Percentiles rank a stretch among this genome's conserved stretches.
Conservation (phyloP, 2,329 filamentous ascomycete genomes). For the Pseudocercospora fuligena region DNA sequence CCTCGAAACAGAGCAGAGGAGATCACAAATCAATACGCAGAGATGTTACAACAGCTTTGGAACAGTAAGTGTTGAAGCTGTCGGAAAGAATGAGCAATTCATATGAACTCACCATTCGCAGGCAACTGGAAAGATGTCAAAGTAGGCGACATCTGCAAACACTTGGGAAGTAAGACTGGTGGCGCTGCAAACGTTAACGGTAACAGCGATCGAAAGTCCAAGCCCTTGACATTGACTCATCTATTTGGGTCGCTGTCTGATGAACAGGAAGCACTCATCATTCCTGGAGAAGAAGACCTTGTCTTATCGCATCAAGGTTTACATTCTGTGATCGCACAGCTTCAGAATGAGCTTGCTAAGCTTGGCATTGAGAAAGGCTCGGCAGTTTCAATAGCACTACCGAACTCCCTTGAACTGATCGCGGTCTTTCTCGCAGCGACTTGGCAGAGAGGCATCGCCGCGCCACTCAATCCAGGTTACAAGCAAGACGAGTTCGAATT, state of each 20-base stretch:
- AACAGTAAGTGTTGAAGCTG: neutral
- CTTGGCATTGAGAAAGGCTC: constrained; percentile 48
- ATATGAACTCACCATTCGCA: neutral
- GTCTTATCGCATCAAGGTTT: constrained; percentile 10
- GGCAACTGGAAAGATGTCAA: neutral
- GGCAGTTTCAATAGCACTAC: constrained; percentile 79
- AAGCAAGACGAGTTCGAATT: constrained; percentile 90
- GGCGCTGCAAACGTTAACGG: neutral
- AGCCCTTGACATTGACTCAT: neutral
- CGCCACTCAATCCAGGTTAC: constrained; percentile 84
- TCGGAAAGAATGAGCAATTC: neutral
- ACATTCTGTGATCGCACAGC: constrained; percentile 11
- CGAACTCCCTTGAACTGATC: constrained; percentile 86
- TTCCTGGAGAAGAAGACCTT: constrained; percentile 12
- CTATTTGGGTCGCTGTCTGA: constrained; percentile 1
- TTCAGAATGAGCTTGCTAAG: constrained; percentile 13
- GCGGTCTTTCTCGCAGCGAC: constrained; percentile 80
- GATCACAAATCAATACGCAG: neutral
- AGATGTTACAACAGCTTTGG: neutral
- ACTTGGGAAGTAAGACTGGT: neutral
- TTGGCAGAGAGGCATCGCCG: constrained; percentile 80
- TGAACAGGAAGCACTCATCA: constrained; percentile 6
- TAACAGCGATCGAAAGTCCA: neutral
- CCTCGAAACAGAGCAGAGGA: neutral
- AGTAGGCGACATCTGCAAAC: neutral